Base-by-base conservation (phyloP, 73 alveolate genomes). In the Blepharisma japonicum region DNA sequence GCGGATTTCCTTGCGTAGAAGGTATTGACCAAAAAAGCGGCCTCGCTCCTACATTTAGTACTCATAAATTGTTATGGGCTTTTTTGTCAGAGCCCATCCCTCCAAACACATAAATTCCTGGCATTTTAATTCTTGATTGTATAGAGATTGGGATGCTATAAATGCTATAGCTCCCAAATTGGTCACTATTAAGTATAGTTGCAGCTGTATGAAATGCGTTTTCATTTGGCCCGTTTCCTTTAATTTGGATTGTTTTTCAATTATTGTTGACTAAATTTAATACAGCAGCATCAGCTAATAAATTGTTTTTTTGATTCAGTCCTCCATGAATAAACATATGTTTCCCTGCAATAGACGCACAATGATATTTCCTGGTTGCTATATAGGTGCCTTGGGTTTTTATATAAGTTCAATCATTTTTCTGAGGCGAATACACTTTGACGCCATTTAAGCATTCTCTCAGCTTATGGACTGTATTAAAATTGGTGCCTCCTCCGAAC, bases 261-360 rank as follows among this genome's bases (percentile, higher is more conserved):
- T n/a, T 47, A 9, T 39, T 70, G 11, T 47, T 70, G 14, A 14
- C 46, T 47, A 70, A 45, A 45, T 47, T 70, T 18, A 70, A 6
- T 7, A 47, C 77, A n/a, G 68, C 56, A 14, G 66, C 42, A 45
- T 70, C 80, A 38, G 56, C 11, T 39, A 70, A 45, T n/a, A 70
- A n/a, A 21, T 47, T 70, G 56, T 47, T 47, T 45, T n/a, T 23
- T 45, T 70, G 68, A 5, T 47, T 70, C 66, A 70, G 11, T 70
- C 80, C 80, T 45, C 80, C 80, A 45, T 70, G 46, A 45, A 70
- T 45, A 7, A 70, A n/a, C 80, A 70, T 70, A 38, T 70, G 80
- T 9, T n/a, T 18, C 42, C 77, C 80, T 2, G 27, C 61, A 11
- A 70, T 18, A 23, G 32, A 9, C 14, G 80, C 71, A 2, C 55